Evolutionary conservation across 768 basidiomycete genomes (phyloP), one percentile per base, ranked within the genome.

Genomic region (Pisolithus albus): DNA sequence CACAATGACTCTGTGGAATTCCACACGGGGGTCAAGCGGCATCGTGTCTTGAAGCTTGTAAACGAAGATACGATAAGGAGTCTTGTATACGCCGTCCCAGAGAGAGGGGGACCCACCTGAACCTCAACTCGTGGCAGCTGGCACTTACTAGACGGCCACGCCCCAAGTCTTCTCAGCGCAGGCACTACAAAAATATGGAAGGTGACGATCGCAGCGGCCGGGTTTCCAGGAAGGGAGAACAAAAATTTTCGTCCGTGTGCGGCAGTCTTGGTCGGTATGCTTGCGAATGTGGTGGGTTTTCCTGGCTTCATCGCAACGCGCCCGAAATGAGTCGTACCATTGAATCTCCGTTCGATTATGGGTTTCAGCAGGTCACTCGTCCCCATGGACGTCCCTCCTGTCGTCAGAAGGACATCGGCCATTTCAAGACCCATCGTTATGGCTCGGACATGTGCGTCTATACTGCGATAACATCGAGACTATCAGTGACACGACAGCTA

Each of bases 371-470:
- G 75, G 65, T 94, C 92, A 1, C 82, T 83, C 2, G 91, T 78
- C 0, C 92, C 92, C 92, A 94, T 94, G 2, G 88, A 91, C 4
- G 92, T 92, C 4, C 92, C 92, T 10, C 92, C 92, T 1, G 92
- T 95, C 1, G 88, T 87, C 10, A 94, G 69, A 13, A 95, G 63
- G 7, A 95, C 66, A 61, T 94, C 92, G 0, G 88, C 86, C 18
- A 64, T 60, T 36, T 76, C 71, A 7, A 88, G 71, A 0, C 84
- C 90, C 28, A 65, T 67, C 53, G 65, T 60, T 45, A 95, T 75
- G 3, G 79, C 78, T 9, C 64, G 63, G 19, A 83, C 73, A 59
- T 89, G 87, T 2, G 77, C 72, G 5, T 73, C 63, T 49, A 86
- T 68, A 36, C 84, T 87, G 60, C 18, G 15, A 39, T 16, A 19